A percentile compares a stretch with the other conserved stretches of the same genome.
Conservation (phyloP, 768 basidiomycete genomes). For the Pholiota molesta region DNA sequence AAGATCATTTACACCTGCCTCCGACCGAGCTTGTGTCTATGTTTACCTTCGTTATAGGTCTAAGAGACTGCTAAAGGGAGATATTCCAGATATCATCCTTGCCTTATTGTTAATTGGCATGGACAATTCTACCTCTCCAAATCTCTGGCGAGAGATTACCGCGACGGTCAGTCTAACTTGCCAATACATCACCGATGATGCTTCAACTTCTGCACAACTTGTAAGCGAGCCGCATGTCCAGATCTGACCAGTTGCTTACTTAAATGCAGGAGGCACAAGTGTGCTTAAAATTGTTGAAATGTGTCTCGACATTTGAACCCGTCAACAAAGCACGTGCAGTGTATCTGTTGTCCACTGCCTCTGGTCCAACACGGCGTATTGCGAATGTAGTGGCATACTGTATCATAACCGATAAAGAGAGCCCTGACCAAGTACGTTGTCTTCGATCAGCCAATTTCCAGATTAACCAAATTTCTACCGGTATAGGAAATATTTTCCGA, state of each 20-base stretch:
- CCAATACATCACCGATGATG: constrained; percentile 37
- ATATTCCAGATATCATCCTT: constrained; percentile 52
- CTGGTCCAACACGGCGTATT: constrained; percentile 53
- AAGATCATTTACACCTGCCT: constrained; percentile 20
- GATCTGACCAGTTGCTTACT: not conserved
- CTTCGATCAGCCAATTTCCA: constrained; percentile 23
- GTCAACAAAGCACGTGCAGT: constrained; percentile 54
- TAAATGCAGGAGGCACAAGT: constrained; percentile 46
- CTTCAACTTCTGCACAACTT: constrained; percentile 26
- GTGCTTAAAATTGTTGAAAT: constrained; percentile 46
- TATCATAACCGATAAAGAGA: constrained; percentile 38
- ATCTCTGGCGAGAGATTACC: constrained; percentile 49
- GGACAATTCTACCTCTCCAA: constrained; percentile 49
- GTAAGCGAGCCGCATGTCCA: constrained; percentile 23
- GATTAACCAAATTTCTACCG: constrained; percentile 10
- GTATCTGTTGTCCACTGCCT: constrained; percentile 53
- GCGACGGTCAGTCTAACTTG: constrained; percentile 51
- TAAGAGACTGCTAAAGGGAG: constrained; percentile 35
- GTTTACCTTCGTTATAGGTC: constrained; percentile 28
- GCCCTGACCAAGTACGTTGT: constrained; percentile 14
- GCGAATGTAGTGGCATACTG: constrained; percentile 60
- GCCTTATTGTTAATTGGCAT: constrained; percentile 57
- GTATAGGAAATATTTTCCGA: constrained; percentile 44
- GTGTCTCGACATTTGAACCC: constrained; percentile 42
- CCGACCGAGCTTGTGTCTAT: not conserved